These are phyloP conservation scores for Myriosclerotinia scirpicola DNA, from an alignment of 2,329 filamentous ascomycete genomes.

Conservation along the genomic window DNA sequence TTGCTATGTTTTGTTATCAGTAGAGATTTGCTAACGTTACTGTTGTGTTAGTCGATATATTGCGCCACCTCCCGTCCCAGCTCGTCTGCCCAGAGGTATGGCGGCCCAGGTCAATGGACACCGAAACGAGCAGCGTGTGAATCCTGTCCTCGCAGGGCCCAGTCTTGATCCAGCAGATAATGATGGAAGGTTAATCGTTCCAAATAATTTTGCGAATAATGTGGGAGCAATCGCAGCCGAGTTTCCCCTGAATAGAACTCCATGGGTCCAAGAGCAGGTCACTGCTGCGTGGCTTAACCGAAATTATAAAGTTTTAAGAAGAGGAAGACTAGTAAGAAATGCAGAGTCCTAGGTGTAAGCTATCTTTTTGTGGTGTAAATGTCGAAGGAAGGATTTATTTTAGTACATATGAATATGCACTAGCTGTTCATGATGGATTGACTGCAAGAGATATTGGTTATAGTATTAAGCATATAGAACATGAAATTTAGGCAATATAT, in stretches of 20 bases:
- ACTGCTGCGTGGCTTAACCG: neutral
- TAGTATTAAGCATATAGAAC: no score
- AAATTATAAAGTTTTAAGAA: neutral
- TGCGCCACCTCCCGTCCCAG: neutral
- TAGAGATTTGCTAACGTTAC: neutral
- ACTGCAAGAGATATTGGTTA: no score
- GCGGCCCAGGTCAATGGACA: no score
- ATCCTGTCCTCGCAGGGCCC: rapidly evolving
- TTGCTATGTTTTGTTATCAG: no score
- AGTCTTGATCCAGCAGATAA: neutral
- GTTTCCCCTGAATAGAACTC: neutral
- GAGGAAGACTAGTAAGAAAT: neutral
- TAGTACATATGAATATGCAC: no score
- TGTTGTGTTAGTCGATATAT: slow-evolving; percentile 3
- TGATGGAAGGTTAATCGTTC: neutral
- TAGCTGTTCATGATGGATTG: no score
- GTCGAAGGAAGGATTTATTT: no score
- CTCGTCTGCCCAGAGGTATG: neutral
- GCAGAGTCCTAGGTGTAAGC: no score
- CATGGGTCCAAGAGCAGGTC: neutral
- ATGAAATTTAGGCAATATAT: no score
- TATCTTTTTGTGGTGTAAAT: no score
- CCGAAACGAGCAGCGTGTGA: neutral
- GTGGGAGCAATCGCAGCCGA: neutral
- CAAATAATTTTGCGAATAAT: no score